A percentile compares a stretch with the other conserved stretches of the same genome.
Evolutionary conservation across 345 rosid genomes (phyloP).

Genomic region (Citrus reticulata): DNA sequence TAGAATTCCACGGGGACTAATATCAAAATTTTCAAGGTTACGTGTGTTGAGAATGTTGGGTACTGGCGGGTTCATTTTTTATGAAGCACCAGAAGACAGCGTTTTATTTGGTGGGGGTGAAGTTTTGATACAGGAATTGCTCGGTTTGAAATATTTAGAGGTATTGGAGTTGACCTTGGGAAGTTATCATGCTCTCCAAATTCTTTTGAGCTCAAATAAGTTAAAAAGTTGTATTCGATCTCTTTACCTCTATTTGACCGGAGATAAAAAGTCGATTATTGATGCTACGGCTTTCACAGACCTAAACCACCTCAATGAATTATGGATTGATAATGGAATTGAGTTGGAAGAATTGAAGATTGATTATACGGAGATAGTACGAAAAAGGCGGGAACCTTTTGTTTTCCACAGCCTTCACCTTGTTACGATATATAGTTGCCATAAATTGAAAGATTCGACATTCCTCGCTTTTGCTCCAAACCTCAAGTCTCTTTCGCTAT

Average conservation of each 20-base stretch:
- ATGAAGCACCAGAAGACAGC: neutral
- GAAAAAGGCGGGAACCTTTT: no score
- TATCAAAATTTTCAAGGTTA: no score
- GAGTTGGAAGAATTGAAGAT: no score
- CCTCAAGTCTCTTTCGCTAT: neutral
- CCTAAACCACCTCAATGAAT: no score
- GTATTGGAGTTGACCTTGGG: neutral
- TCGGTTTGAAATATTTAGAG: slow-evolving; percentile 1
- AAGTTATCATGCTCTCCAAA: neutral
- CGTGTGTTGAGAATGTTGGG: no score
- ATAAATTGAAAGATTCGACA: neutral
- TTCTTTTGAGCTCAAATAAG: neutral
- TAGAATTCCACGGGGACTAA: no score
- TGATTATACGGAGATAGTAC: no score
- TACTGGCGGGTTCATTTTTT: fast-evolving
- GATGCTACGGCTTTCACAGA: no score
- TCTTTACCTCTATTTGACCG: no score
- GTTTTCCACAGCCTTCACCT: neutral
- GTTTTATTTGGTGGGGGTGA: neutral
- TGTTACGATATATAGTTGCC: neutral
- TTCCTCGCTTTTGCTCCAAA: neutral
- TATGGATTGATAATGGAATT: fast-evolving
- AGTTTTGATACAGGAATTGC: neutral
- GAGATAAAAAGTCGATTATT: no score
- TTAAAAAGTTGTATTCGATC: no score